Evolutionary conservation across 2,329 filamentous ascomycete species (phyloP).

Genomic region (Aspergillus ruber): DNA sequence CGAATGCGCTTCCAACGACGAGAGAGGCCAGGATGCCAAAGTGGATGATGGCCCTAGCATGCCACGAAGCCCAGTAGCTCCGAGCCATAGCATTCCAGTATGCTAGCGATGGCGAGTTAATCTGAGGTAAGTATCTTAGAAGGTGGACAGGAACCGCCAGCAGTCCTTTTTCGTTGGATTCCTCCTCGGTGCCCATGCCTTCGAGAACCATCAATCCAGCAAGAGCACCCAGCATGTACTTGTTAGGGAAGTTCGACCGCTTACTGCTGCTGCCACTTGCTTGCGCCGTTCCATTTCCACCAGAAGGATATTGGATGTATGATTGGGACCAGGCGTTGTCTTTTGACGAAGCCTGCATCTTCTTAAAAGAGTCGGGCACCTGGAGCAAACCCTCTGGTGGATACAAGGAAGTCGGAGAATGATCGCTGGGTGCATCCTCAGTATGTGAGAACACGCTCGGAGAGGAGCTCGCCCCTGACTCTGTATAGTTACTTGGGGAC

Average conservation of each 20-base stretch:
- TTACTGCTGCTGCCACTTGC: conserved; percentile 39
- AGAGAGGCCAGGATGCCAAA: conserved; percentile 47
- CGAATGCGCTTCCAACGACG: conserved; percentile 50
- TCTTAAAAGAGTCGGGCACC: conserved; percentile 38
- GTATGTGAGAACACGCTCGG: conserved; percentile 36
- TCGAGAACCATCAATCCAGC: conserved; percentile 90
- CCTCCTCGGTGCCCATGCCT: conserved; percentile 64
- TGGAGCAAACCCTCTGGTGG: conserved; percentile 40
- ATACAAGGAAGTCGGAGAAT: conserved; percentile 22
- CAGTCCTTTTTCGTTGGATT: conserved; percentile 60
- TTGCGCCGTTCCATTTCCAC: conserved; percentile 24
- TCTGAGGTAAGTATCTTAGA: conserved; percentile 32
- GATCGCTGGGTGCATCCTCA: conserved; percentile 30
- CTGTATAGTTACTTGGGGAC: conserved; percentile 35
- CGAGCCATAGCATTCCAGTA: conserved; percentile 20
- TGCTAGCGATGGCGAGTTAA: conserved; percentile 17
- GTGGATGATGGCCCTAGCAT: conserved; percentile 31
- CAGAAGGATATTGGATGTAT: conserved; percentile 27
- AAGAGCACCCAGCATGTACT: conserved; percentile 87
- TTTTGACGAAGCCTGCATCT: conserved; percentile 32
- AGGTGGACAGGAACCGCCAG: conserved; percentile 58
- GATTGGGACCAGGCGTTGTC: conserved; percentile 34
- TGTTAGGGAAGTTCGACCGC: conserved; percentile 53
- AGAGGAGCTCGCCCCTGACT: conserved; percentile 30
- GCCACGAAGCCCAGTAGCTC: conserved; percentile 30